Evolutionary conservation across 2,329 filamentous ascomycete species (phyloP), one percentile per base, ranked within the genome.

Genomic region (Ambrosiella xylebori): DNA sequence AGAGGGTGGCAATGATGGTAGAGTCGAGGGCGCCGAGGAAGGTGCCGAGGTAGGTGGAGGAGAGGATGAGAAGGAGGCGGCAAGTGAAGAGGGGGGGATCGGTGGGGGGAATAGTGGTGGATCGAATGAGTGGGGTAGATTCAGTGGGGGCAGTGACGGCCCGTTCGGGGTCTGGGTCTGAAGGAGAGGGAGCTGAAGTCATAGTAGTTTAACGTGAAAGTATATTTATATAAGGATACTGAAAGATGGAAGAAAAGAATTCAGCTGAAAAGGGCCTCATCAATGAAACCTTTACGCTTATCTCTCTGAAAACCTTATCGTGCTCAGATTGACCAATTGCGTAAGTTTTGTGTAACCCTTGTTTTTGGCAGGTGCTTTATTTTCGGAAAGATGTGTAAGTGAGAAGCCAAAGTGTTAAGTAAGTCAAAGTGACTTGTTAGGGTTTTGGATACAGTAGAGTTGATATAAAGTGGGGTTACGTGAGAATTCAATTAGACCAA

Each of bases 1-100:
- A 84, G 1, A 95, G 77, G 0, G 89, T 95, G 7, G 89, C 88
- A 63, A 95, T 87, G 62, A 95, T 84, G 53, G 87, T 93, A 1
- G 79, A 80, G 70, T 95, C 88, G 44, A 83, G 71, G 41, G 81
- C 80, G 38, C 79, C 80, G 0, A 84, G 69, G 65, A 84, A 82
- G 15, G 83, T 80, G 61, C 81, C 81, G 1, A 83, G 57, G 67
- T 75, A 84, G 35, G 76, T 70, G 1, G 75, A 74, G 60, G 72
- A 73, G 50, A 84, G 72, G 60, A 79, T 81, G 56, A 81, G 66
- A 59, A 70, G 71, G 9, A 83, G 70, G 59, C 72, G 74, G 11
- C 70, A 64, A 1, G 73, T 71, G 74, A 17, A 78, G 66, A 57
- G 78, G 71, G 27, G 75, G 69, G 39, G 71, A 71, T n/a, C 80